Conservation (phyloP, 306 rosid genomes). For the Vigna reflexopilosa region DNA sequence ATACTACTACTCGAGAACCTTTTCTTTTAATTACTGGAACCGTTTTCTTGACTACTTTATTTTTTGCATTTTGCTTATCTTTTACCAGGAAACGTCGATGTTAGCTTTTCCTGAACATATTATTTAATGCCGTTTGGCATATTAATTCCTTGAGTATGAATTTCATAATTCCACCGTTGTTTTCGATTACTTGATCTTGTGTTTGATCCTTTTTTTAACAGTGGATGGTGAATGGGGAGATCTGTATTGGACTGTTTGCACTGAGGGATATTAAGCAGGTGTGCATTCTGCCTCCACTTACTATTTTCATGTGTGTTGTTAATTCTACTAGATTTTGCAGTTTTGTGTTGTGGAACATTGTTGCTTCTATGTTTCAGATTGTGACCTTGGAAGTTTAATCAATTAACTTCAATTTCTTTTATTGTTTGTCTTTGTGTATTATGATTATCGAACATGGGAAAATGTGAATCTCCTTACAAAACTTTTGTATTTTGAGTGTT, state of each 20-base stretch:
- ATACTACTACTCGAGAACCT: constrained; percentile 23
- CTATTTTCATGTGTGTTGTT: constrained; percentile 41
- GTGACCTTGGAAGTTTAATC: constrained; percentile 10
- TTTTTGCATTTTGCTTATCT: constrained; percentile 27
- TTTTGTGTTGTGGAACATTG: constrained; percentile 21
- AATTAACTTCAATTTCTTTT: constrained; percentile 12
- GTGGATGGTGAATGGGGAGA: constrained; percentile 99
- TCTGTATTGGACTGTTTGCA: constrained; percentile 97
- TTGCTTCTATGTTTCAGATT: constrained; percentile 20
- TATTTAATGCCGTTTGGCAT: constrained; percentile 20
- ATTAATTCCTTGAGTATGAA: constrained; percentile 9
- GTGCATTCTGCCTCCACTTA: constrained; percentile 31
- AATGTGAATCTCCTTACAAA: constrained; percentile 3
- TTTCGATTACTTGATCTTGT: constrained; percentile 41
- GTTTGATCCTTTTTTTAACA: constrained; percentile 47
- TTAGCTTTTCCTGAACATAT: constrained; percentile 30
- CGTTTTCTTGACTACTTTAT: constrained; percentile 21
- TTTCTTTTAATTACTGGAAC: constrained; percentile 8
- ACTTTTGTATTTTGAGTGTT: neutral
- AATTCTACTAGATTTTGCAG: constrained; percentile 22
- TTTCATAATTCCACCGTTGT: constrained; percentile 35
- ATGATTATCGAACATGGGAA: constrained; percentile 34
- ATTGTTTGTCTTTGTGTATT: constrained; percentile 22
- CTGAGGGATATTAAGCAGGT: constrained; percentile 93
- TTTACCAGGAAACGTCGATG: constrained; percentile 22